Evolutionary conservation across 495 filamentous ascomycete genomes (phyloP), one percentile per base, ranked within the genome.

Genomic region (Penicillium steckii): DNA sequence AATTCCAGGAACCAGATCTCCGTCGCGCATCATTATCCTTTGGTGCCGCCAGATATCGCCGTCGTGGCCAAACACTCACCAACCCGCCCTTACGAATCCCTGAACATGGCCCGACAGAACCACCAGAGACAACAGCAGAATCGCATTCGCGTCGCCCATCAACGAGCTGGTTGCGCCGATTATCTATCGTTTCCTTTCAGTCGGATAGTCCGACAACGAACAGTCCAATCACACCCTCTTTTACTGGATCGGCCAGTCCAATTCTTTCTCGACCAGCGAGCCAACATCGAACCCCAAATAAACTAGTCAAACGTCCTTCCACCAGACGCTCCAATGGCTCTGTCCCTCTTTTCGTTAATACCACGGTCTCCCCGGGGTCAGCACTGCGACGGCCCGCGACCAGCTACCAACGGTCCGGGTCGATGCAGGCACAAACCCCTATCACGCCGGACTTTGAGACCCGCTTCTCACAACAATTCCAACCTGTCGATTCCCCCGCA

Each of bases 401-500:
- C 15, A 95, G 90, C 67, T 86, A 95, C 70, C 91, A 95, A 67
- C 78, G 90, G 51, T 86, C 88, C 2, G 87, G 85, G 15, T 88
- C 85, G 1, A 69, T 89, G 32, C 80, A 83, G 51, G 77, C 85
- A 22, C 65, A 61, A 40, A 61, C 66, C 19, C 63, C 64, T 13
- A 56, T 69, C 17, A 59, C 59, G 33, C 33, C 67, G n/a, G 62
- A 65, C 23, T 73, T 71, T 21, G 68, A 66, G 30, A 37, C 67
- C 4, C 60, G 55, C 13, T 58, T 66, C 33, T 48, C 55, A 5
- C 43, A 53, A 5, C 12, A 42, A 27, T 51, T 54, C 33, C 19
- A 49, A 8, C 38, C 9, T n/a, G 18, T 46, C 10, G 60, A 61
- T 54, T 47, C 60, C 32, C 58, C 67, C 15, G 40, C 22, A 4